Conservation (phyloP, 2,329 filamentous ascomycete genomes). For the Fusarium torreyae region DNA sequence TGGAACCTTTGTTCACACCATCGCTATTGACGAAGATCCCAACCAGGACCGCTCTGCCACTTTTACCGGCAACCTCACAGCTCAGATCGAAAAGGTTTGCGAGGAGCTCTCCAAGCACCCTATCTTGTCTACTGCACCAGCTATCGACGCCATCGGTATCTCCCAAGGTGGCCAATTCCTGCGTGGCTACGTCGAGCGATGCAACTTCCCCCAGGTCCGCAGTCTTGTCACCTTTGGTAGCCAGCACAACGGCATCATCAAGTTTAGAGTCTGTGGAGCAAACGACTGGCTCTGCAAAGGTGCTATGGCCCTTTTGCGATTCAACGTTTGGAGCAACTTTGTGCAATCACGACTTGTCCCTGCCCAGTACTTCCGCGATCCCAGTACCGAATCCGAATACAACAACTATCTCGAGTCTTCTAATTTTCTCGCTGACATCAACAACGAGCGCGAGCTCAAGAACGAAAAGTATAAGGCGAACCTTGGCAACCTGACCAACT, state of each 20-base stretch:
- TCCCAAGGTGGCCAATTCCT: constrained; percentile 97
- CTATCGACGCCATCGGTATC: constrained; percentile 93
- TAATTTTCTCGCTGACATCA: constrained; percentile 95
- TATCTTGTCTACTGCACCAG: constrained; percentile 85
- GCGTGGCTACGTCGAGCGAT: constrained; percentile 90
- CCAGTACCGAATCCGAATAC: constrained; percentile 60
- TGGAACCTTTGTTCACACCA: constrained; percentile 86
- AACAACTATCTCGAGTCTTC: constrained; percentile 83
- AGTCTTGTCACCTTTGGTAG: constrained; percentile 90
- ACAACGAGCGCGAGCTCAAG: constrained; percentile 87
- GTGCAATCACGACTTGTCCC: constrained; percentile 88
- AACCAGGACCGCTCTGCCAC: constrained; percentile 83
- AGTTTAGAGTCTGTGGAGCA: constrained; percentile 81
- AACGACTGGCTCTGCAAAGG: constrained; percentile 86
- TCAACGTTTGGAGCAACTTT: constrained; percentile 84
- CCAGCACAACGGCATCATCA: constrained; percentile 91
- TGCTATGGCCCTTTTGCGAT: constrained; percentile 82
- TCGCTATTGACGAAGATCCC: constrained; percentile 78
- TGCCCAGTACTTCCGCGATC: constrained; percentile 93
- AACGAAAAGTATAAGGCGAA: constrained; percentile 81
- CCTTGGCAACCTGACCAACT: constrained; percentile 77
- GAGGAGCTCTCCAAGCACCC: constrained; percentile 80
- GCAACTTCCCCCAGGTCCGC: constrained; percentile 81
- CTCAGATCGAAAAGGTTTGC: constrained; percentile 84
- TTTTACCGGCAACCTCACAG: constrained; percentile 91